phyloP scores from a whole-genome alignment of 345 rosid species.

The Camelina sativa region DNA sequence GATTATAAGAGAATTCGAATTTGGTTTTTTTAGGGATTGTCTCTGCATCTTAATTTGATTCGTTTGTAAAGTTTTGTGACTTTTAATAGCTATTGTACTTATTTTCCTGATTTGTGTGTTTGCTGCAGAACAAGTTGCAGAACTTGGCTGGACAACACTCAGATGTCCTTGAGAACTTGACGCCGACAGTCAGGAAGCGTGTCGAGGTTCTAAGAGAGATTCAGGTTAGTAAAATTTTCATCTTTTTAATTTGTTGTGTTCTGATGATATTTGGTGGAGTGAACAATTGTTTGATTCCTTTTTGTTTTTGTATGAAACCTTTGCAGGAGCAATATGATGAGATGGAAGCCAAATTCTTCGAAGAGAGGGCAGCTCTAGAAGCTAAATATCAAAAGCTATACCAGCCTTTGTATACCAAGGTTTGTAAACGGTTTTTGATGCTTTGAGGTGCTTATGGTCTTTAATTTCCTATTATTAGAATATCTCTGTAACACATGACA shows the following conservation, averaged over 20 bases:
- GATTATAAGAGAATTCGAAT: too few relatives aligned
- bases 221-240: conserved; percentile 56
- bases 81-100: too few relatives aligned
- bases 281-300: neutral
- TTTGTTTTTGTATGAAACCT: neutral
- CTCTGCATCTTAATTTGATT: too few relatives aligned
- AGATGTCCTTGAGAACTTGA: conserved; percentile 69
- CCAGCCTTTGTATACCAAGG: conserved; percentile 84
- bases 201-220: conserved; percentile 90
- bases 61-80: too few relatives aligned
- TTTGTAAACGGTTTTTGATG: conserved; percentile 30
- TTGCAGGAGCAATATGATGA: conserved; percentile 81
- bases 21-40: too few relatives aligned
- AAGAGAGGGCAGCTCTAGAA: conserved; percentile 90
- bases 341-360: conserved; percentile 81
- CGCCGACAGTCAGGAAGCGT: conserved; percentile 76
- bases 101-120: too few relatives aligned
- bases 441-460: conserved; percentile 6
- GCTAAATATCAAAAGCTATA: conserved; percentile 88
- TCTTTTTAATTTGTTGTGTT: neutral
- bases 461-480: neutral
- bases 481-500: neutral
- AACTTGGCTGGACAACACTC: conserved; percentile 78
- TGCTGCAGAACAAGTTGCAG: conserved; percentile 74
- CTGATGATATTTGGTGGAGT: conserved; percentile 3